Base-by-base conservation (phyloP, 2,329 filamentous ascomycete genomes). In the Ceratocystis harringtonii region DNA sequence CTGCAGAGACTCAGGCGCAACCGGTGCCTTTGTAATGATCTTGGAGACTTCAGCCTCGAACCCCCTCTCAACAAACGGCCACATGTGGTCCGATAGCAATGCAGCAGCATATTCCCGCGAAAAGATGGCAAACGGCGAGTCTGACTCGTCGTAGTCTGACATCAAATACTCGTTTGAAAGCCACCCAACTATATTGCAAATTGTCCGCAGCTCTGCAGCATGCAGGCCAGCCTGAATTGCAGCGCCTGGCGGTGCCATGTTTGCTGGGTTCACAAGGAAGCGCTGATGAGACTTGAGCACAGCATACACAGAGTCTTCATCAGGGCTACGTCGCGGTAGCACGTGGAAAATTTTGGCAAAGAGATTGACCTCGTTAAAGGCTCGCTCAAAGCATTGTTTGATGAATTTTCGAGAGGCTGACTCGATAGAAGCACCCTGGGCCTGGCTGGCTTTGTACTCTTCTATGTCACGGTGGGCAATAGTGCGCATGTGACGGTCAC, bases 381-480 rank as follows among this genome's bases (percentile, higher is more conserved):
- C 78, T 30, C 81, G 78, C 70, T 85, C 82, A 65, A 84, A 84
- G 64, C 76, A 79, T 71, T 84, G 82, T 70, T 84, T 84, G 68
- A 84, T 77, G 65, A 79, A 82, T 69, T 82, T 84, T 32, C 82
- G 77, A 15, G 78, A 78, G 3, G 81, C 82, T 1, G 81, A 81
- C 70, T 84, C 82, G 1, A 79, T 70, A 1, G 79, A 80, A 0
- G 74, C 70, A 7, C 74, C 77, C 67, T 80, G 83, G 32, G 74
- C 73, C 67, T 83, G 81, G 65, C 78, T 79, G 5, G 43, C 44
- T 55, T 77, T 78, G 70, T 82, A 83, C n/a, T 77, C 75, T 28
- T 81, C 79, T 19, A 82, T 70, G 65, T 84, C 82, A 60, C 78
- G 78, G 68, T 82, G 80, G 10, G 78, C 78, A 65, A 84, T 75